phyloP scores from a whole-genome alignment of 202 grass and related monocot species.

The Carex arenaria region DNA sequence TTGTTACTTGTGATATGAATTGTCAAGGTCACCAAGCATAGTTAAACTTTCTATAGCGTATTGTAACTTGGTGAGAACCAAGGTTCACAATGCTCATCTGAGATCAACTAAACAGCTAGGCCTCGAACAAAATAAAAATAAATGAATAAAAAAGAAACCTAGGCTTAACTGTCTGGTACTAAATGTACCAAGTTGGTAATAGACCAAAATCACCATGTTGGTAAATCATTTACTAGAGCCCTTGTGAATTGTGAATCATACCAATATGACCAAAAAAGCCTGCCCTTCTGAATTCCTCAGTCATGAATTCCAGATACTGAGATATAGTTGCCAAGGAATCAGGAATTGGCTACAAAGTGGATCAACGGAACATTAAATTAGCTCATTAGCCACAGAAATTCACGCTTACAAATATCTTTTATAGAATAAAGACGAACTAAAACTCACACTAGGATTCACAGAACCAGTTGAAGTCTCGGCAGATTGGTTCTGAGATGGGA shows the following conservation, averaged over 20 bases:
- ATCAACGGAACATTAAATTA: constrained; percentile 14
- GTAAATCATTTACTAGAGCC: constrained; percentile 5
- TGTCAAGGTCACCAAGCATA: neutral
- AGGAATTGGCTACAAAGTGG: constrained; percentile 64
- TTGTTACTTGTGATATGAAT: neutral
- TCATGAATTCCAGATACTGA: constrained; percentile 82
- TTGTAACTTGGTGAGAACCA: neutral
- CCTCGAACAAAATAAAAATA: neutral
- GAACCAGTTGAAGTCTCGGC: constrained; percentile 42
- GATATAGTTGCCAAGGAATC: constrained; percentile 91
- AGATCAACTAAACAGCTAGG: neutral
- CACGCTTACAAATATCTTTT: constrained; percentile 22
- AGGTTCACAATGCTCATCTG: neutral
- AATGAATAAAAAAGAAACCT: neutral
- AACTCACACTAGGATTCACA: constrained; percentile 72
- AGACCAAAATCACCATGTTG: neutral
- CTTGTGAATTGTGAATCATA: constrained; percentile 23
- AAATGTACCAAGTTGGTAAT: neutral
- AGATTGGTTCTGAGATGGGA: constrained; percentile 40
- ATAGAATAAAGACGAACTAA: neutral
- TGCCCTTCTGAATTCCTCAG: constrained; percentile 71
- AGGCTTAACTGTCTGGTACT: neutral
- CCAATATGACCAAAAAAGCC: constrained; percentile 49
- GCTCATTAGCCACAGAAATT: neutral
- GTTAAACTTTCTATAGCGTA: neutral